Conservation (phyloP, 2,329 filamentous ascomycete genomes). For the Phoma herbarum region DNA sequence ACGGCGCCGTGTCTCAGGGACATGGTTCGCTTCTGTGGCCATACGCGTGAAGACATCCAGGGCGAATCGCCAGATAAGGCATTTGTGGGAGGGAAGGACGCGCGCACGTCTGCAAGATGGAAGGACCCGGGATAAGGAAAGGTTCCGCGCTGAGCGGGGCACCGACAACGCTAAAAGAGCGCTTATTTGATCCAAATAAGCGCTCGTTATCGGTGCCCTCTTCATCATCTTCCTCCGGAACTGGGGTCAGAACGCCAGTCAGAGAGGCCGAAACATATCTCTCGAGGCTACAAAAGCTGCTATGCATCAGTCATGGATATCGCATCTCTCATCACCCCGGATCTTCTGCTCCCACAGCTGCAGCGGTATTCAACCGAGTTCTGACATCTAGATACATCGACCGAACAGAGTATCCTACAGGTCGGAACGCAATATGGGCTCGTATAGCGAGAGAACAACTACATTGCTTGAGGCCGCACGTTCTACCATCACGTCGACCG, state of each 20-base stretch:
- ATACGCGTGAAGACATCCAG: conserved; percentile 7
- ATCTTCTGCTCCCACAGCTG: not conserved
- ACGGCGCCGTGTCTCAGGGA: conserved; percentile 5
- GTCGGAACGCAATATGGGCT: not conserved
- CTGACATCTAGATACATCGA: not conserved
- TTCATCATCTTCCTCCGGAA: not conserved
- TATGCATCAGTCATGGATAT: not conserved
- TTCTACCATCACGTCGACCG: conserved; percentile 16
- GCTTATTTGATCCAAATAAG: conserved; percentile 6
- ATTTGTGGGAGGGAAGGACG: not conserved
- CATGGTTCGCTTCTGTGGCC: conserved; percentile 6
- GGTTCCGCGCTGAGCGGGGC: not conserved
- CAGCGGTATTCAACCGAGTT: not conserved
- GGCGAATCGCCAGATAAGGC: not conserved
- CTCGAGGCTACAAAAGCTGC: conserved; percentile 5
- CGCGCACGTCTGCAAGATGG: too few species aligned
- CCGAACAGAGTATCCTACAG: not conserved
- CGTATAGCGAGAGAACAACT: not conserved
- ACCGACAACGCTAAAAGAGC: not conserved
- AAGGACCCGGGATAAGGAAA: too few species aligned
- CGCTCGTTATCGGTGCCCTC: conserved; percentile 5
- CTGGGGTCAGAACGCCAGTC: not conserved
- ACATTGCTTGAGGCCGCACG: not conserved
- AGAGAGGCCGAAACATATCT: not conserved
- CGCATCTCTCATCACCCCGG: not conserved